Conservation (phyloP, 2,329 filamentous ascomycete genomes). For the Alternaria angustiovoidea region DNA sequence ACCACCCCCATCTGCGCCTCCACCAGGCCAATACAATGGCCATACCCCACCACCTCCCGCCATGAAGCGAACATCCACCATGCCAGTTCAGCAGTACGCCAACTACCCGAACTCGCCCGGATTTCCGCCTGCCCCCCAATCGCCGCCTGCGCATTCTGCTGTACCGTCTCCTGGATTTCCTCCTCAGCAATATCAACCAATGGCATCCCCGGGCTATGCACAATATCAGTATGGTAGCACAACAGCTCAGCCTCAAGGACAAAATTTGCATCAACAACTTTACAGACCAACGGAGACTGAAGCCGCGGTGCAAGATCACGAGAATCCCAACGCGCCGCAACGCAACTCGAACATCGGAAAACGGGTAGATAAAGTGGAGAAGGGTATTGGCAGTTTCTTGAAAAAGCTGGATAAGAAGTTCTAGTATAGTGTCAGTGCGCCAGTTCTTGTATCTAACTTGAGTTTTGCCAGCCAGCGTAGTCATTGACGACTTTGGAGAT, state of each 20-base stretch:
- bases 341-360: slow-evolving; percentile 67
- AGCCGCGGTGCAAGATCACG: slow-evolving; percentile 38
- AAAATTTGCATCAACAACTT: slow-evolving; percentile 71
- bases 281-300: slow-evolving; percentile 75
- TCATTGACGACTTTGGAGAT: slow-evolving; percentile 4
- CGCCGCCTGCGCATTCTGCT: slow-evolving; percentile 40
- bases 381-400: slow-evolving; percentile 73
- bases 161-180: slow-evolving; percentile 51
- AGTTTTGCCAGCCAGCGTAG: slow-evolving; percentile 24
- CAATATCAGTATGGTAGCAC: slow-evolving; percentile 60
- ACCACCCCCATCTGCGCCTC: slow-evolving; percentile 47
- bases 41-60: slow-evolving; percentile 36
- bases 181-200: slow-evolving; percentile 47
- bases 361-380: slow-evolving; percentile 71
- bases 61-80: slow-evolving; percentile 41
- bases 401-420: slow-evolving; percentile 84
- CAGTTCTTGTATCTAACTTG: slow-evolving; percentile 10
- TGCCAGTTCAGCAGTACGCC: slow-evolving; percentile 50
- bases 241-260: slow-evolving; percentile 50
- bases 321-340: slow-evolving; percentile 26
- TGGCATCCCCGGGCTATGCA: slow-evolving; percentile 60
- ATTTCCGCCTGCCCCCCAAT: slow-evolving; percentile 41
- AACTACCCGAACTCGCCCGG: slow-evolving; percentile 48
- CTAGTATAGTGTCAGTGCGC: slow-evolving; percentile 11
- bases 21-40: slow-evolving; percentile 32